Base-by-base conservation (phyloP, 2,329 filamentous ascomycete genomes). In the Scedosporium boydii region DNA sequence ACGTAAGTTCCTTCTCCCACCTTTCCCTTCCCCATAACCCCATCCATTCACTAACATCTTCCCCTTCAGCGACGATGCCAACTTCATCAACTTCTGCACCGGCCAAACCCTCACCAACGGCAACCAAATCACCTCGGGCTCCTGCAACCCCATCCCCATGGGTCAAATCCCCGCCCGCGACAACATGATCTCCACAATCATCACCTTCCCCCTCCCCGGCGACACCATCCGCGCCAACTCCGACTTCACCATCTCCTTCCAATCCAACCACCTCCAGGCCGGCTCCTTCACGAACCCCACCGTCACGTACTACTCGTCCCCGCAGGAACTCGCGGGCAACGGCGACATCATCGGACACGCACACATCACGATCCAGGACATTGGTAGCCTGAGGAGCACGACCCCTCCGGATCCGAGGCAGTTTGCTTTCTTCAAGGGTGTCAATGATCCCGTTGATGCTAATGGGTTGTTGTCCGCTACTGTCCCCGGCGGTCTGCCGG, bases 71-170 rank as follows among this genome's bases (percentile, higher is more conserved):
- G 78, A 82, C 64, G 59, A 71, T 21, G 76, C 76, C 69, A 85
- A 85, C 73, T 85, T 85, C 71, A 84, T 85, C 76, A 84, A 84
- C 74, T 81, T 84, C 71, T 86, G 83, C 68, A 69, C 73, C 5
- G 81, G 80, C 64, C 77, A 81, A 69, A 78, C 75, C 3, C 68
- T 81, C 62, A 85, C 82, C 64, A 84, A 85, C 65, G 83, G 82
- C 65, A 72, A 74, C 5, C 82, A 85, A 66, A 70, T 76, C 65
- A 71, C 73, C 46, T 68, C 64, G 0, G 81, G 81, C 9, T 84
- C 82, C 55, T 85, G 83, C 72, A 85, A 84, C 68, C 78, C 80
- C 64, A 80, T 84, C 62, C 79, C 78, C n/a, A 83, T 84, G 80
- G 82, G 82, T 65, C 76, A 80, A 56, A 80, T 85, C 62, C 82